phyloP scores from a whole-genome alignment of 176 grass and related monocot species.

The Zea luxurians region DNA sequence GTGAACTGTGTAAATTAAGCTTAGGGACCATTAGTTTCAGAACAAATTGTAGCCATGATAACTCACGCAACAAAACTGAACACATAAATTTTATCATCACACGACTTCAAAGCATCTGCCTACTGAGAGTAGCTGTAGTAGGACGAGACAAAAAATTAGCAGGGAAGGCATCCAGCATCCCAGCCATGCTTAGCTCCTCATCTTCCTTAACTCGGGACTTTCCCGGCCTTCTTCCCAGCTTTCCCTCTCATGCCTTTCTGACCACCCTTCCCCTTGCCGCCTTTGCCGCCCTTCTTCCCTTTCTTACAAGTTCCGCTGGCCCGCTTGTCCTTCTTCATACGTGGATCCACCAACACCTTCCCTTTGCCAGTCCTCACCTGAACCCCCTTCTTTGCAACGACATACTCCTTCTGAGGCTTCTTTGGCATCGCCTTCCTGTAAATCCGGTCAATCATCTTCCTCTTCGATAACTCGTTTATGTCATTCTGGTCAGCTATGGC shows the following conservation, averaged over 20 bases:
- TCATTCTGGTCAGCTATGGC: conserved; percentile 74
- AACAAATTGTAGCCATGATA: not conserved
- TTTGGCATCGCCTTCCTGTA: conserved; percentile 88
- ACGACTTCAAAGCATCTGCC: conserved; percentile 2
- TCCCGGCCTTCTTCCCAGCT: conserved; percentile 41
- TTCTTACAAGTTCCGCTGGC: conserved; percentile 35
- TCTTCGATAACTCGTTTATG: conserved; percentile 74
- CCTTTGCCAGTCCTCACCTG: conserved; percentile 62
- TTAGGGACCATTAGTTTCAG: too few relatives aligned
- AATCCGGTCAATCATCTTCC: conserved; percentile 83
- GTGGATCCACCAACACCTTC: conserved; percentile 74
- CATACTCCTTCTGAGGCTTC: conserved; percentile 85
- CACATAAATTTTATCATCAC: not conserved
- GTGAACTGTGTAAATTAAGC: not conserved
- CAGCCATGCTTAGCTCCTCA: not conserved
- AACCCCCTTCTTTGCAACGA: conserved; percentile 92
- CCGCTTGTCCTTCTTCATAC: conserved; percentile 95
- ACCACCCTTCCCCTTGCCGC: conserved; percentile 45
- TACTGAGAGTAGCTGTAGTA: not conserved
- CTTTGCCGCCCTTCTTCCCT: conserved; percentile 43
- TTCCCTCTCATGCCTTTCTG: conserved; percentile 41
- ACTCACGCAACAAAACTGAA: conserved; percentile 6
- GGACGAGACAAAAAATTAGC: conserved; percentile 9
- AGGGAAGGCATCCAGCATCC: not conserved
- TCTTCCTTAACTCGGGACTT: conserved; percentile 26